Evolutionary conservation across 805 yeast genomes (phyloP), one percentile per base, ranked within the genome.

Genomic region (Kodamaea hsintzibuensis): DNA sequence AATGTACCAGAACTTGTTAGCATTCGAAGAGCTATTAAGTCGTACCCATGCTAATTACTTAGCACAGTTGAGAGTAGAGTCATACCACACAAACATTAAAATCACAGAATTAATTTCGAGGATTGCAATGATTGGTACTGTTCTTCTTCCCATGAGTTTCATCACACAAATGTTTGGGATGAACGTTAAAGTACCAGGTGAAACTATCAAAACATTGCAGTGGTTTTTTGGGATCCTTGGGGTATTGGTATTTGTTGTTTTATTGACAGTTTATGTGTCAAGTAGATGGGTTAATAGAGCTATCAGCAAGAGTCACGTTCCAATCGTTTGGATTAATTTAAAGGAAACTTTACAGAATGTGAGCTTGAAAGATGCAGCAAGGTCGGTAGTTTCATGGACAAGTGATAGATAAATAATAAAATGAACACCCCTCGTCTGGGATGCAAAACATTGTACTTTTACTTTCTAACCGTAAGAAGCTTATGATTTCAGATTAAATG

Each of bases 151-250:
- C 13, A 79, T 93, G 77, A 92, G 93, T 67, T 75, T 93, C 54
- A 80, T 93, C 45, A 91, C 98, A 1, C 97, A 98, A 68, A 66
- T 92, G 59, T 93, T 93, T 71, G 98, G 98, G 63, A 93, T 93
- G 99, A 93, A 93, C 70, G 98, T 93, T 14, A 70, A 62, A 10
- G 89, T 93, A 25, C 98, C 98, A 0, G 97, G 97, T 25, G 71
- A 80, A 9, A 50, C 53, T 18, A 59, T 27, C 3, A 14, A 46
- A 2, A 18, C 42, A 4, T 35, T 49, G 13, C 52, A 49, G 13
- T 52, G 55, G 66, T 90, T 82, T 66, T 83, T 82, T 66, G 89
- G 89, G 44, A 84, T 40, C 13, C 44, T 40, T 40, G 44, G 44
- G 19, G 44, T 40, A 13, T 40, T 40, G 44, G 44, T 40, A 17